Base-by-base conservation (phyloP, 2,329 filamentous ascomycete genomes). In the Epichloe gansuensis region DNA sequence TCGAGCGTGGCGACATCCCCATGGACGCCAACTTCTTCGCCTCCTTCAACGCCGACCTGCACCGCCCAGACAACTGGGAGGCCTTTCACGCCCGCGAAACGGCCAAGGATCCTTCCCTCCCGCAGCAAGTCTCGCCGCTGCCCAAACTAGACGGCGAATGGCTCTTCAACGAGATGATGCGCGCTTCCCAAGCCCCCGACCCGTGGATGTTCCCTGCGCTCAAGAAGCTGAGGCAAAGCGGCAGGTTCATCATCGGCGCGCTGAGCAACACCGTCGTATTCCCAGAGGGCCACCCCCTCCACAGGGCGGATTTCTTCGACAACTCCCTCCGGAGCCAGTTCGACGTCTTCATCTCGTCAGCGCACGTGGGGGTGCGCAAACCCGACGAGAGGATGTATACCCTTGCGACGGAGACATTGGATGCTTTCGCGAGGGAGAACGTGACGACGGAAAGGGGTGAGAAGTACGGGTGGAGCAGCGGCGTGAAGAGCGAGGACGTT, bases 81-180 rank as follows among this genome's bases (percentile, higher is more conserved):
- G 69, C 74, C 6, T 97, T 80, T 63, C 78, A 81, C 69, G 55
- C 61, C 44, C 60, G 61, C 34, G 71, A 74, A 53, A 69, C 67
- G 51, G 61, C 61, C 57, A 73, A 68, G 62, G 62, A 73, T 54
- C 67, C 71, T 1, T 64, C 53, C 25, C 68, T 71, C 12, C 67
- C 67, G 23, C 61, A 54, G 17, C 59, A 69, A 15, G 60, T 75
- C 0, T 86, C 87, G 1, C 75, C 81, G 0, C 64, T 89, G 0
- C 91, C 91, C 0, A 66, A 73, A 2, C 76, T 97, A 45, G 84
- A 97, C 61, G 86, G 80, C 13, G 82, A 89, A 63, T 81, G 72
- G 68, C 73, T 98, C 31, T 96, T 95, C 71, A 86, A 87, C 77
- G 78, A 85, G 61, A 97, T 97, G 90, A 96, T 97, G 89, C 69